Percentiles rank a stretch among this genome's conserved stretches.
Conservation (phyloP, 305 asterid genomes). For the Striga hermonthica region DNA sequence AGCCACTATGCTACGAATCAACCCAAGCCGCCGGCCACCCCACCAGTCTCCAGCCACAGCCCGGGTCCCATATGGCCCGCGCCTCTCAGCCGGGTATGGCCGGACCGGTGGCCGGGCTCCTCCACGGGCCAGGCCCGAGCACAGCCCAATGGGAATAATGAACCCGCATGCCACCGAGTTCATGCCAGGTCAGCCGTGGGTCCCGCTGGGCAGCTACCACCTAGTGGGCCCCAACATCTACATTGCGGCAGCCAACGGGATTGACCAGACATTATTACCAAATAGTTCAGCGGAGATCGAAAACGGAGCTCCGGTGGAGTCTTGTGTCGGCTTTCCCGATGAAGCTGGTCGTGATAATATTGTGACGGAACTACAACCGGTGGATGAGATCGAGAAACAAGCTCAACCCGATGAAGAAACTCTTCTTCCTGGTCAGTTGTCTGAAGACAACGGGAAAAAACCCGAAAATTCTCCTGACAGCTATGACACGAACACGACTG, state of each 20-base stretch:
- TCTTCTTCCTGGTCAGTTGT: slow-evolving; percentile 27
- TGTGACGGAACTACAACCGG: slow-evolving; percentile 13
- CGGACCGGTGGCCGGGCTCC: slow-evolving; percentile 69
- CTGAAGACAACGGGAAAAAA: slow-evolving; percentile 40
- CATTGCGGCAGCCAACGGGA: slow-evolving; percentile 28
- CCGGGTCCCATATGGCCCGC: slow-evolving; percentile 91
- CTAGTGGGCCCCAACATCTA: slow-evolving; percentile 66
- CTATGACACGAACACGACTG: slow-evolving; percentile 31
- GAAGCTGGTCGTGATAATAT: slow-evolving; percentile 32
- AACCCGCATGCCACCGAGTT: slow-evolving; percentile 86
- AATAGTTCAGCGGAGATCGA: slow-evolving; percentile 27
- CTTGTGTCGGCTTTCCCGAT: slow-evolving; percentile 39
- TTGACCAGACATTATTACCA: slow-evolving; percentile 53
- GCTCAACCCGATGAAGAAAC: slow-evolving; percentile 33
- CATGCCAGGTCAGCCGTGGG: slow-evolving; percentile 71
- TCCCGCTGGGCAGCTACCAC: slow-evolving; percentile 52
- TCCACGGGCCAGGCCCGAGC: slow-evolving; percentile 63
- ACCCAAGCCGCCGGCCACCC: slow-evolving; percentile 73
- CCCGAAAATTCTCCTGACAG: slow-evolving; percentile 35
- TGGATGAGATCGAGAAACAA: slow-evolving; percentile 19
- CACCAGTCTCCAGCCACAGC: slow-evolving; percentile 76
- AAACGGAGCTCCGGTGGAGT: slow-evolving; percentile 21
- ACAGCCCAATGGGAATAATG: slow-evolving; percentile 60
- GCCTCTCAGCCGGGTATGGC: slow-evolving; percentile 75
- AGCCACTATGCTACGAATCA: slow-evolving; percentile 53